Conservation (phyloP, 305 asterid genomes). For the Solanum hybrid region DNA sequence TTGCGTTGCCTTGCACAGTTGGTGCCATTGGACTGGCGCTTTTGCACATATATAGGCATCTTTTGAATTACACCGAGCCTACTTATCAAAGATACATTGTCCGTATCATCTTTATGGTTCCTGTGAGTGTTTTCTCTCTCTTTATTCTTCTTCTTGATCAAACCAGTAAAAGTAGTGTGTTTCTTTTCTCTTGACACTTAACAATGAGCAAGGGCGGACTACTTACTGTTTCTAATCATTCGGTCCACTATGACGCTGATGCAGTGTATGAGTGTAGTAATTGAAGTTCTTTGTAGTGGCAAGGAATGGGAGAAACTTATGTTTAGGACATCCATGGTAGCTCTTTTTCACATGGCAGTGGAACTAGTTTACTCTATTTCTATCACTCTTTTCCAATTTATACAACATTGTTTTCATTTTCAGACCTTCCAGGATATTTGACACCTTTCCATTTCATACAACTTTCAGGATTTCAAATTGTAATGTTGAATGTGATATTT, state of each 20-base stretch:
- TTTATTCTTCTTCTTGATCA: background rate
- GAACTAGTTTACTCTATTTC: background rate
- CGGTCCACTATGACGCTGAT: background rate
- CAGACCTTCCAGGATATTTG: background rate
- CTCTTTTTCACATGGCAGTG: background rate
- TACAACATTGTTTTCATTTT: background rate
- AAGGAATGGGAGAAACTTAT: background rate
- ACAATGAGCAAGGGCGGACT: background rate
- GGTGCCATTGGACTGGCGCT: slow-evolving; percentile 78
- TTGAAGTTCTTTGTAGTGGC: background rate
- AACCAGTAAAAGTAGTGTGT: background rate
- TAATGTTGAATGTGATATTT: background rate
- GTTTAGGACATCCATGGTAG: background rate
- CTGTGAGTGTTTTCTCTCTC: slow-evolving; percentile 49
- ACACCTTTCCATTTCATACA: background rate
- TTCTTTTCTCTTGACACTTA: background rate
- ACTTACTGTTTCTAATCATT: background rate
- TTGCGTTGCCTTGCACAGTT: slow-evolving; percentile 83
- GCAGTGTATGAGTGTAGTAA: background rate
- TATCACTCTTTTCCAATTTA: background rate
- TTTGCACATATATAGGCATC: slow-evolving; percentile 75
- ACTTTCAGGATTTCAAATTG: background rate
- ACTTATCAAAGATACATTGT: slow-evolving; percentile 93
- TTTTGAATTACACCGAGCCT: slow-evolving; percentile 96
- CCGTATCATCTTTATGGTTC: slow-evolving; percentile 98